phyloP scores from a whole-genome alignment of 2,329 filamentous ascomycete species.

The Fusarium torreyae region DNA sequence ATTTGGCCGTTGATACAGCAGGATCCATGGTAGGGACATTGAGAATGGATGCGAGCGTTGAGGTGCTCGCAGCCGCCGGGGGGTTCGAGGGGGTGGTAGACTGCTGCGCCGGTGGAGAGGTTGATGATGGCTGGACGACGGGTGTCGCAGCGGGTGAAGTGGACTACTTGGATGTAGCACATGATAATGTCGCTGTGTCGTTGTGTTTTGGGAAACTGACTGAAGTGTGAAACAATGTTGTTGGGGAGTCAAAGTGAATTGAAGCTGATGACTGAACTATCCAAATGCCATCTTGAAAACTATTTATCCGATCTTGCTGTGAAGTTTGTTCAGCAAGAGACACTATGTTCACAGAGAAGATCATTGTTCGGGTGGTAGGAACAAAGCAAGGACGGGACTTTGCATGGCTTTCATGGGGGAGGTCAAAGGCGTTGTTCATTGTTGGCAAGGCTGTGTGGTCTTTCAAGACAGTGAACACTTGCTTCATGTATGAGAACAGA shows the following conservation, averaged over 20 bases:
- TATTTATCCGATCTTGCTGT: slow-evolving; percentile 6
- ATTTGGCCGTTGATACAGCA: slow-evolving; percentile 13
- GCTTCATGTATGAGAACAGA: background rate
- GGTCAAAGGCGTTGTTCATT: slow-evolving; percentile 15
- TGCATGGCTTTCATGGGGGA: background rate
- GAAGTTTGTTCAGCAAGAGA: background rate
- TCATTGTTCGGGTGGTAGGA: background rate
- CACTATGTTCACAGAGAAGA: background rate
- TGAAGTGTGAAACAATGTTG: background rate
- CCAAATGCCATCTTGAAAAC: background rate
- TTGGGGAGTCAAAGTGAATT: background rate
- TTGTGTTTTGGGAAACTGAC: background rate
- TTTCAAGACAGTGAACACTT: background rate
- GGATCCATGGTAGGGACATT: slow-evolving; percentile 18
- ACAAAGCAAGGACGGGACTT: slow-evolving; percentile 8
- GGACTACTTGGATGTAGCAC: slow-evolving; percentile 28
- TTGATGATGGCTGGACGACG: slow-evolving; percentile 32
- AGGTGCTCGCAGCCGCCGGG: slow-evolving; percentile 17
- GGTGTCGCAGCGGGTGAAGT: slow-evolving; percentile 34
- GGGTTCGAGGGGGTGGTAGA: slow-evolving; percentile 33
- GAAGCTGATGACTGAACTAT: background rate
- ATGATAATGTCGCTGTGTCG: slow-evolving; percentile 3
- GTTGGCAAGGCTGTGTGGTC: background rate
- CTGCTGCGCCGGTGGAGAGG: background rate
- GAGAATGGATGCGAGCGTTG: accelerated